Conservation (phyloP, 1,284 basidiomycete genomes). For the Fomitopsis schrenkii region DNA sequence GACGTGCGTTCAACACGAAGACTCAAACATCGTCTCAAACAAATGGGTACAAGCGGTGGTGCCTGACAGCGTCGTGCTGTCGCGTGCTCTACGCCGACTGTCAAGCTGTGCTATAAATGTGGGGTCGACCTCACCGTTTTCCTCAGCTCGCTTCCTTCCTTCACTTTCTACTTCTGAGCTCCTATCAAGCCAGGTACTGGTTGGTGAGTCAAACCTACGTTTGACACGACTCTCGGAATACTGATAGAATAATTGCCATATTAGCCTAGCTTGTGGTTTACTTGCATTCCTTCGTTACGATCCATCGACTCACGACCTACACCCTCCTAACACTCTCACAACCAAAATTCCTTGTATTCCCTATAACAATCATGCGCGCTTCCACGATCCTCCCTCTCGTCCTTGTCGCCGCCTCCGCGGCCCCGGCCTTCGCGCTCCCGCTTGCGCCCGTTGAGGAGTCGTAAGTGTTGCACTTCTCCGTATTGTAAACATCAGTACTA, state of each 20-base stretch:
- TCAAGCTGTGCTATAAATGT: background rate
- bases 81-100: background rate
- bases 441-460: background rate
- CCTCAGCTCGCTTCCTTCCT: background rate
- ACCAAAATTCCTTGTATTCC: background rate
- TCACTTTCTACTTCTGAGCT: background rate
- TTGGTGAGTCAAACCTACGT: background rate
- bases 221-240: too few relatives aligned
- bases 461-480: background rate
- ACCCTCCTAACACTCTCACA: background rate
- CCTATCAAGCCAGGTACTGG: background rate
- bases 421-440: background rate
- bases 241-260: background rate
- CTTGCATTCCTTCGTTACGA: background rate
- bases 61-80: background rate
- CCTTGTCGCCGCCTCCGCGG: too few relatives aligned
- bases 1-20: background rate
- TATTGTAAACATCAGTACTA: background rate
- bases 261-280: background rate
- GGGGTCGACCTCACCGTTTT: background rate
- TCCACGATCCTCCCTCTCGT: background rate
- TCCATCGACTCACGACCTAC: background rate
- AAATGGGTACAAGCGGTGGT: background rate
- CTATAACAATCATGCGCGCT: background rate
- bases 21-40: background rate